phyloP scores from a whole-genome alignment of 2,329 filamentous ascomycete genomes.

The Fusarium torreyae region DNA sequence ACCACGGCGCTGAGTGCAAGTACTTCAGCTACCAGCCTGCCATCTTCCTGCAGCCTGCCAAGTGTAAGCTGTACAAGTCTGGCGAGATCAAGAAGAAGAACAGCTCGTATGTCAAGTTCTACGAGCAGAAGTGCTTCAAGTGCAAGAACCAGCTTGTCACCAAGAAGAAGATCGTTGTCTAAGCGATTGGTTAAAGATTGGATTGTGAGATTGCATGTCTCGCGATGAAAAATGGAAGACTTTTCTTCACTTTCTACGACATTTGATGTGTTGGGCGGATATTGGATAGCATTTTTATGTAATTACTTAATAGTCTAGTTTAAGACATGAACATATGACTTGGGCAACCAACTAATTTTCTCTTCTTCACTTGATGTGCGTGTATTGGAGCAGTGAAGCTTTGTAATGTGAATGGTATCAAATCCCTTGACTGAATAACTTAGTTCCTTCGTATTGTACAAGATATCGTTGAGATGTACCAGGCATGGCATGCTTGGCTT shows the following conservation, averaged over 20 bases:
- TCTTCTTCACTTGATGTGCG: constrained; percentile 12
- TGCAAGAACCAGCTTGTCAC: constrained; percentile 7
- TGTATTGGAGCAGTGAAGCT: background rate
- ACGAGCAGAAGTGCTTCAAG: constrained; percentile 37
- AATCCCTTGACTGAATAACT: no score
- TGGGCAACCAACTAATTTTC: constrained; percentile 29
- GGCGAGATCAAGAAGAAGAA: constrained; percentile 19
- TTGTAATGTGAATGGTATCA: no score
- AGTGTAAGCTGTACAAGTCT: constrained; percentile 36
- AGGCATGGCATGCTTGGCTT: background rate
- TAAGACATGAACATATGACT: constrained; percentile 38
- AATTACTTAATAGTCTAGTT: constrained; percentile 35
- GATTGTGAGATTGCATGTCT: background rate
- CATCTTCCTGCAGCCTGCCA: background rate
- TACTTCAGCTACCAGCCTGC: constrained; percentile 31
- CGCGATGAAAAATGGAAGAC: constrained; percentile 6
- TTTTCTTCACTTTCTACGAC: constrained; percentile 33
- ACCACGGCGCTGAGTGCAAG: constrained; percentile 18
- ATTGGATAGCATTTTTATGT: constrained; percentile 34
- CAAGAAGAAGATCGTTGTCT: background rate
- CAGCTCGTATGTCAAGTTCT: constrained; percentile 26
- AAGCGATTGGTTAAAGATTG: background rate
- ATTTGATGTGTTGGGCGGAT: constrained; percentile 8
- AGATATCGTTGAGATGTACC: no score
- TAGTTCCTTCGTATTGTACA: no score